Percentiles rank a stretch among this genome's conserved stretches.
Evolutionary conservation across 2,329 filamentous ascomycete species (phyloP).

Genomic region (Sclerotinia trifoliorum): DNA sequence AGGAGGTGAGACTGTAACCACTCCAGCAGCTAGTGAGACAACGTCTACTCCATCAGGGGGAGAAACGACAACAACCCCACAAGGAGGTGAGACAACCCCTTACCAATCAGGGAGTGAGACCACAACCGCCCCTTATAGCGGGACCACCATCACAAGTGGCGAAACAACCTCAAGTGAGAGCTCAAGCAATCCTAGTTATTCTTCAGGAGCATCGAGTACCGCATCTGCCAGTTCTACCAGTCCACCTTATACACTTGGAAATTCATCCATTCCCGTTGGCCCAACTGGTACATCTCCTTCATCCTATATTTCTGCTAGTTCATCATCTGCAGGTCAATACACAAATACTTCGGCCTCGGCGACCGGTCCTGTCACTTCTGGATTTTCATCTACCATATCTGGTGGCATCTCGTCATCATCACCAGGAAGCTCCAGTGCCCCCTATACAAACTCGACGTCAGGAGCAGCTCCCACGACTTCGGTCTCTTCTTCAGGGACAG

Average conservation of each 20-base stretch:
- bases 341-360: constrained; percentile 18
- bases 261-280: not conserved
- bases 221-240: not conserved
- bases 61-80: not conserved
- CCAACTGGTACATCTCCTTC: constrained; percentile 3
- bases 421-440: constrained; percentile 5
- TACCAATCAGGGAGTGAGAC: not conserved
- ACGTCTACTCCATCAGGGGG: not conserved
- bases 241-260: not conserved
- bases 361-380: constrained; percentile 9
- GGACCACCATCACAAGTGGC: not conserved
- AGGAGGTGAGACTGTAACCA: no score
- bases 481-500: not conserved
- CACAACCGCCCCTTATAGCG: not conserved
- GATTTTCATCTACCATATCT: constrained; percentile 14
- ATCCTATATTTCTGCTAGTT: not conserved
- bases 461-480: constrained; percentile 5
- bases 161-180: constrained; percentile 5
- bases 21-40: constrained; percentile 3
- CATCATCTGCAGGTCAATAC: constrained; percentile 5
- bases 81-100: not conserved
- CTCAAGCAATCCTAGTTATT: constrained; percentile 1
- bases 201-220: not conserved
- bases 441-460: constrained; percentile 16
- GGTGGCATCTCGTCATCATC: not conserved